These are phyloP conservation scores for Polysphondylium violaceum DNA, from an alignment of 78 protist genomes.

Conservation along the genomic window DNA sequence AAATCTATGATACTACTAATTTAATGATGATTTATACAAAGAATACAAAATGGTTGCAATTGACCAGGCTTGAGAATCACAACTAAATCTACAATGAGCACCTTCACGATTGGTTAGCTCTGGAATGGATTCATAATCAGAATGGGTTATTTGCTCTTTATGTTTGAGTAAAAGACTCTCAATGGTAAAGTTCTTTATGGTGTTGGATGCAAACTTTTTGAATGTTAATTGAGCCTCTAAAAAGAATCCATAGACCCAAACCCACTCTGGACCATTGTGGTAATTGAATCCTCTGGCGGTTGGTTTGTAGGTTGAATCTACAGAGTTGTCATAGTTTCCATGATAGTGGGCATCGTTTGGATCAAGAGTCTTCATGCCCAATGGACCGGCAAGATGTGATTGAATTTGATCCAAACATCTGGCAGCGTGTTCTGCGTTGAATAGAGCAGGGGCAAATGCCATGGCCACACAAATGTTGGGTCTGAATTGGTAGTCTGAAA, in stretches of 20 bases:
- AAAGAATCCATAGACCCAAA: slow-evolving; percentile 65
- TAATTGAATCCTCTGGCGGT: slow-evolving; percentile 93
- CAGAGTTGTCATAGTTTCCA: slow-evolving; percentile 87
- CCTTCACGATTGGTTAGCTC: slow-evolving; percentile 93
- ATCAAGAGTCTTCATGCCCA: slow-evolving; percentile 91
- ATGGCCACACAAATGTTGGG: slow-evolving; percentile 94
- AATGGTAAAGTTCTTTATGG: neutral
- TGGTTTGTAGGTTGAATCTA: slow-evolving; percentile 81
- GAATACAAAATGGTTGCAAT: slow-evolving; percentile 51
- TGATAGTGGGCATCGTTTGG: slow-evolving; percentile 89
- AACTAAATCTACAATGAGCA: slow-evolving; percentile 62
- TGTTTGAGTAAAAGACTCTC: slow-evolving; percentile 20
- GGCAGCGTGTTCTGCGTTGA: slow-evolving; percentile 47
- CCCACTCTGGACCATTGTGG: slow-evolving; percentile 93
- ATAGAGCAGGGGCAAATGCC: slow-evolving; percentile 91
- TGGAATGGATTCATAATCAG: slow-evolving; percentile 86
- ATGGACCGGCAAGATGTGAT: slow-evolving; percentile 71
- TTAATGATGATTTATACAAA: slow-evolving; percentile 1
- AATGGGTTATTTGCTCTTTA: slow-evolving; percentile 9
- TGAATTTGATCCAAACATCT: slow-evolving; percentile 11
- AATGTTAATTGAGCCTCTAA: slow-evolving; percentile 30
- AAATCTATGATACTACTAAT: neutral
- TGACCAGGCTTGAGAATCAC: slow-evolving; percentile 87
- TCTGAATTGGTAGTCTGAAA: slow-evolving; percentile 93
- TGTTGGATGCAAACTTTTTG: slow-evolving; percentile 14